Percentiles rank a stretch among this genome's conserved stretches.
phyloP scores from a whole-genome alignment of 1,284 basidiomycete genomes.

The Vanrija pseudolonga region DNA sequence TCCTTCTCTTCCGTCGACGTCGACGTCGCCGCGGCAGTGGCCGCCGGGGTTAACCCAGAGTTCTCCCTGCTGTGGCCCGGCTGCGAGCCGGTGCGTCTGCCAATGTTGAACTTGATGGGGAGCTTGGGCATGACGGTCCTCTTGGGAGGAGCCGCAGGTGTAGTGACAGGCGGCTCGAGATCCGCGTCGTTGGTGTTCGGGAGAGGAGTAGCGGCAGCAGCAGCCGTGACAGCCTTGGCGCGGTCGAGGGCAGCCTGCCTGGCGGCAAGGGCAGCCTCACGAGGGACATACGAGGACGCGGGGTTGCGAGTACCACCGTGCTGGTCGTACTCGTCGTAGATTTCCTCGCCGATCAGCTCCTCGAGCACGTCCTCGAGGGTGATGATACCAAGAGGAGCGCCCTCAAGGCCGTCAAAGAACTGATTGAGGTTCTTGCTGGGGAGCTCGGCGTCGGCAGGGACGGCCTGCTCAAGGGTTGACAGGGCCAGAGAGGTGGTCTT shows the following conservation, averaged over 20 bases:
- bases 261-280: constrained; percentile 31
- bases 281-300: constrained; percentile 32
- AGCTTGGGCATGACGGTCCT: constrained; percentile 22
- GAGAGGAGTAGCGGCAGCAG: constrained; percentile 21
- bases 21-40: no score
- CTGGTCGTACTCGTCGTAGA: constrained; percentile 65
- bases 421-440: constrained; percentile 65
- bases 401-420: constrained; percentile 65
- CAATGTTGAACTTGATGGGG: constrained; percentile 27
- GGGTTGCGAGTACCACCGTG: constrained; percentile 20
- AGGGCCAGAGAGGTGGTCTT: constrained; percentile 42
- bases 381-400: constrained; percentile 85
- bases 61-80: constrained; percentile 12
- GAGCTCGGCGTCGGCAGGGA: constrained; percentile 77
- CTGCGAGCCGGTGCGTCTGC: constrained; percentile 22
- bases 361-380: constrained; percentile 90
- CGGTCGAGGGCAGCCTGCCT: constrained; percentile 31
- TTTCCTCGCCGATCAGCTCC: constrained; percentile 85
- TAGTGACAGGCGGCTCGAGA: constrained; percentile 8
- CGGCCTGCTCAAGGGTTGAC: constrained; percentile 60
- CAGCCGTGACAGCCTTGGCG: constrained; percentile 13
- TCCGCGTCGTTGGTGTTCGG: constrained; percentile 21
- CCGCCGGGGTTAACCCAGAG: neutral
- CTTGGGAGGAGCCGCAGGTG: constrained; percentile 1
- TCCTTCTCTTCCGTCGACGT: no score